phyloP scores from a whole-genome alignment of 495 filamentous ascomycete species.

The Talaromyces stipitatus region DNA sequence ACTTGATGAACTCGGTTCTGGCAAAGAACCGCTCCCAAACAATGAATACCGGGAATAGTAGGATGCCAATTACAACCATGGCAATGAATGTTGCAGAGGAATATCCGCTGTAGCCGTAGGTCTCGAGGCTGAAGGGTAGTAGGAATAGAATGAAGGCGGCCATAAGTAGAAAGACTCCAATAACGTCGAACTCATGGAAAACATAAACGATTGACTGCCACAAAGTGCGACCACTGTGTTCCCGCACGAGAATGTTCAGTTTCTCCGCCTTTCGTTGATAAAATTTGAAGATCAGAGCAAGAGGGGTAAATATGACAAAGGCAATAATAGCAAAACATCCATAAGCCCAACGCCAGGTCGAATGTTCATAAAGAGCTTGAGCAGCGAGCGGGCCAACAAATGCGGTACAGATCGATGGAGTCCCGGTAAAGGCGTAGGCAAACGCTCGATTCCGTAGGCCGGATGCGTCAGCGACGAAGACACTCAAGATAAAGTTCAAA shows the following conservation, averaged over 20 bases:
- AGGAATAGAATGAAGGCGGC: conserved; percentile 56
- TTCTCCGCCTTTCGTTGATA: conserved; percentile 52
- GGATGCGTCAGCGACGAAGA: conserved; percentile 62
- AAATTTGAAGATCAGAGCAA: conserved; percentile 41
- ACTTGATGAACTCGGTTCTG: conserved; percentile 49
- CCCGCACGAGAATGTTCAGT: conserved; percentile 24
- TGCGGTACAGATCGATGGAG: conserved; percentile 48
- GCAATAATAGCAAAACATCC: conserved; percentile 54
- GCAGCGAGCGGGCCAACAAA: conserved; percentile 29
- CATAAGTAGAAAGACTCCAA: conserved; percentile 52
- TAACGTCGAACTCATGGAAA: conserved; percentile 52
- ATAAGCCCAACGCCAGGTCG: conserved; percentile 57
- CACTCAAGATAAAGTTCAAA: conserved; percentile 44
- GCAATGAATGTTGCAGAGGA: conserved; percentile 43
- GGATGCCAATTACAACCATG: conserved; percentile 48
- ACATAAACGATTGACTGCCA: conserved; percentile 44
- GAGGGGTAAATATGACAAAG: conserved; percentile 43
- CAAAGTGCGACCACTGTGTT: conserved; percentile 35
- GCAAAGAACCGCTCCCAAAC: conserved; percentile 50
- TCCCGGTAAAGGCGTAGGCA: conserved; percentile 51
- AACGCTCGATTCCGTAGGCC: conserved; percentile 53
- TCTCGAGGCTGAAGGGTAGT: conserved; percentile 51
- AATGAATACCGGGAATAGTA: conserved; percentile 43
- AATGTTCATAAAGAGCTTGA: conserved; percentile 34
- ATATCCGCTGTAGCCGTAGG: conserved; percentile 42